A percentile compares a stretch with the other conserved stretches of the same genome.
Conservation (phyloP, 768 basidiomycete genomes). For the Kwoniella shandongensis region DNA sequence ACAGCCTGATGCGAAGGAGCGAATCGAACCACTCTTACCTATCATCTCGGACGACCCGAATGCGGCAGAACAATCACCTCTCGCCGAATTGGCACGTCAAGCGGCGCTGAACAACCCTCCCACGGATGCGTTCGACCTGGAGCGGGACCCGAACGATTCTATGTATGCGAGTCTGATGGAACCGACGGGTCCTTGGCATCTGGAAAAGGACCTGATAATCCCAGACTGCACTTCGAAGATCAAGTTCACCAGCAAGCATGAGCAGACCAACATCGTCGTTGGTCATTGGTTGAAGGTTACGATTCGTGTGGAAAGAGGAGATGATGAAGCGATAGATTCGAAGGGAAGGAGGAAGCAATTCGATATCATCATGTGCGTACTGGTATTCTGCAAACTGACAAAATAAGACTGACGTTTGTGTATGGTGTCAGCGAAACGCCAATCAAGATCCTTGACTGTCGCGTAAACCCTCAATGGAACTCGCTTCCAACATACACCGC, state of each 20-base stretch:
- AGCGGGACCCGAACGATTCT: constrained; percentile 44
- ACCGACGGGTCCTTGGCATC: constrained; percentile 75
- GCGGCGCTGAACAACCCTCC: constrained; percentile 48
- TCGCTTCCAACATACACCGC: constrained; percentile 72
- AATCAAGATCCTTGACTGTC: constrained; percentile 81
- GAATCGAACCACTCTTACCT: constrained; percentile 66
- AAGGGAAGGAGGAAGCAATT: constrained; percentile 77
- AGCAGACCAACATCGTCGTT: constrained; percentile 70
- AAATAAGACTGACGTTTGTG: too few relatives aligned
- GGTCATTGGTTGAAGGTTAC: constrained; percentile 76
- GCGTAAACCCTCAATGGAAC: constrained; percentile 76
- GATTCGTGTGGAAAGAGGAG: constrained; percentile 78
- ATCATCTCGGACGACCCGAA: constrained; percentile 69
- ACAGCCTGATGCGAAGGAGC: constrained; percentile 58
- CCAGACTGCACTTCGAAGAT: constrained; percentile 61
- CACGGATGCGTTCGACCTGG: constrained; percentile 26
- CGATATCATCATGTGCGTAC: constrained; percentile 68
- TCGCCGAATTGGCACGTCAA: constrained; percentile 58
- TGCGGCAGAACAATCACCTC: constrained; percentile 65
- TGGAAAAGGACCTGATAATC: constrained; percentile 68
- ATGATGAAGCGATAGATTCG: constrained; percentile 64
- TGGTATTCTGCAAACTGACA: too few relatives aligned
- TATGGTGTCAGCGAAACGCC: constrained; percentile 65
- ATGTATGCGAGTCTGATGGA: constrained; percentile 53
- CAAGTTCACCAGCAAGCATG: constrained; percentile 77